Evolutionary conservation across 305 asterid species (phyloP), one percentile per base, ranked within the genome.

Genomic region (Fraxinus baroniana): DNA sequence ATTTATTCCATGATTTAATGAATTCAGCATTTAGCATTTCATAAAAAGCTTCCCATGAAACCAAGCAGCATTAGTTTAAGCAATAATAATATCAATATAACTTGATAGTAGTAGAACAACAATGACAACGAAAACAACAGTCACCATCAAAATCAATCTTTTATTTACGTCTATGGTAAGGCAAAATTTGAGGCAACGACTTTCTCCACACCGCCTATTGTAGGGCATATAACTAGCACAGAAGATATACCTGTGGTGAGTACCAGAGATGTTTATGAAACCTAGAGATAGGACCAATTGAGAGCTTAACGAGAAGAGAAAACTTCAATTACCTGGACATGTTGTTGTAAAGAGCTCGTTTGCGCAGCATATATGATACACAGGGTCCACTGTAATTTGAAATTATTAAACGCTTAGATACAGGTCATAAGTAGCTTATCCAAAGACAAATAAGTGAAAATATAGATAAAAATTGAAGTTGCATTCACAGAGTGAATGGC

Each of bases 221-320:
- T 98, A 96, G 79, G 99, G 99, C 97, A 96, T 88, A 87, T 96
- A 96, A 71, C 99, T 98, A 78, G 98, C 98, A 86, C 99, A 96
- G 78, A 98, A 96, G 44, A 85, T 89, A 87, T 96, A 94, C 91
- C 99, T 94, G 79, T 64, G 78, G 76, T 81, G 41, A 77, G 85
- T 28, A 77, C 74, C 71, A 80, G 37, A 84, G 83, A 73, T 24
- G 70, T 26, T 55, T 24, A 64, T 55, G 64, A 78, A n/a, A 57
- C 78, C 74, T 79, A 52, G 57, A 75, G 39, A 30, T 52, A 20
- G 55, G 62, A 30, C 28, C 28, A 78, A 36, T 24, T 66, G 46
- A 8, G 72, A 81, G 36, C 72, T 39, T 32, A 17, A 76, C 82
- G 30, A 73, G 62, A 73, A 33, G 76, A 68, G 30, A 81, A 52